phyloP scores from a whole-genome alignment of 1,139 yeast species.

The Saccharomycopsis hybrid region DNA sequence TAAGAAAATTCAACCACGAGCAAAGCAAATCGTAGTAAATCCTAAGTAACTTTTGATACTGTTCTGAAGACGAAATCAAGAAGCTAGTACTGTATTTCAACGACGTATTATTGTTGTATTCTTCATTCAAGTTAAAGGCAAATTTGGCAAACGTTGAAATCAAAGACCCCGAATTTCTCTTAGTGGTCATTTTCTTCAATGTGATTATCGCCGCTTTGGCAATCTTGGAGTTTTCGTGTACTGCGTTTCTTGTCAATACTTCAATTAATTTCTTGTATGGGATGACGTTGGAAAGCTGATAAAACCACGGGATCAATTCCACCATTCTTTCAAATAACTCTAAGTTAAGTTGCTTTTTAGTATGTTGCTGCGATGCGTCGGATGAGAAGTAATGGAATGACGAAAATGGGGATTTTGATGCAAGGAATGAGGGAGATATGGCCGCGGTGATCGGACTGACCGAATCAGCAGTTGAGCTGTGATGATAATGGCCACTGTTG shows the following conservation, averaged over 20 bases:
- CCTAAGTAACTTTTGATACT: conserved; percentile 53
- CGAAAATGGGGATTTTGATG: conserved; percentile 16
- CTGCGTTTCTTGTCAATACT: conserved; percentile 65
- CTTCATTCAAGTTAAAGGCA: conserved; percentile 64
- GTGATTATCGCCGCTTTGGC: conserved; percentile 59
- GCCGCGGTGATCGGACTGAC: conserved; percentile 6
- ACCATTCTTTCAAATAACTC: conserved; percentile 67
- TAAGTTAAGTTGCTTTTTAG: conserved; percentile 33
- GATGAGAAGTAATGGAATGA: conserved; percentile 18
- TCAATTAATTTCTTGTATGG: conserved; percentile 63
- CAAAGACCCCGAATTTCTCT: conserved; percentile 63
- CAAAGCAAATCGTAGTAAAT: conserved; percentile 72
- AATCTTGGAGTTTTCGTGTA: conserved; percentile 57
- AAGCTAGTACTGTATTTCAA: conserved; percentile 46
- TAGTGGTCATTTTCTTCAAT: conserved; percentile 55
- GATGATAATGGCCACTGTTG: conserved; percentile 18
- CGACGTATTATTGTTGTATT: neutral
- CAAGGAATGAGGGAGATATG: conserved; percentile 12
- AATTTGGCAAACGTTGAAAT: conserved; percentile 72
- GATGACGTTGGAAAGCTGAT: conserved; percentile 44
- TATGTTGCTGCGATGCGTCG: conserved; percentile 22
- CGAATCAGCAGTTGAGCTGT: neutral
- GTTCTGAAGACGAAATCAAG: conserved; percentile 46
- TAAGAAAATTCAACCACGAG: conserved; percentile 71
- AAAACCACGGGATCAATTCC: conserved; percentile 65